Percentiles rank a stretch among this genome's conserved stretches.
Evolutionary conservation across 345 rosid genomes (phyloP).

Genomic region (Gossypium australe): DNA sequence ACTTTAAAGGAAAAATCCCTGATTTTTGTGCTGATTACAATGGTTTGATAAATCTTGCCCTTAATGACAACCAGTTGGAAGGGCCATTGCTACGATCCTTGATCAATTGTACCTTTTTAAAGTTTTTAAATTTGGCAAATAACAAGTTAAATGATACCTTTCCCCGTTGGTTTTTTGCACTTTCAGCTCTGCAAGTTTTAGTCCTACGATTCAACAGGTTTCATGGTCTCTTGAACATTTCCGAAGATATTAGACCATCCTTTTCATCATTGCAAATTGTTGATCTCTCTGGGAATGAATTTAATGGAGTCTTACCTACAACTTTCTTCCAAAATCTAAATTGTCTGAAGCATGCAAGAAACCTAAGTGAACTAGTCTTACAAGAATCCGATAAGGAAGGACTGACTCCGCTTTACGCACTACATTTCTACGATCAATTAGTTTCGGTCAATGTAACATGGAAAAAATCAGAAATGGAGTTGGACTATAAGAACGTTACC

Average conservation of each 20-base stretch:
- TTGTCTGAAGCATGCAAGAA: background rate
- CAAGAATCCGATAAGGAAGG: background rate
- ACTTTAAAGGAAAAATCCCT: constrained; percentile 14
- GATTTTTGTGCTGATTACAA: background rate
- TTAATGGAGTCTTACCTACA: background rate
- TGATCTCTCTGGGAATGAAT: background rate
- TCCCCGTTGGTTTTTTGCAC: no score
- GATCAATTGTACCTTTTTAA: no score
- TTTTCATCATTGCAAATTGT: background rate
- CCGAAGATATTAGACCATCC: background rate
- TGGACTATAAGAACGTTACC: no score
- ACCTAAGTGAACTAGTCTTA: background rate
- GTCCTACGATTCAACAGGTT: background rate
- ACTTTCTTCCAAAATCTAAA: background rate
- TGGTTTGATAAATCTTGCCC: background rate
- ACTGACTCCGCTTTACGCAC: background rate
- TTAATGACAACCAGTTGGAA: background rate
- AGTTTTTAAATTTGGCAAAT: no score
- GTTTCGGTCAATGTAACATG: constrained; percentile 27
- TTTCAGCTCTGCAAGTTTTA: background rate
- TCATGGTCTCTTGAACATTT: background rate
- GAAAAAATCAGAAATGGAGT: constrained; percentile 36
- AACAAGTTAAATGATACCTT: no score
- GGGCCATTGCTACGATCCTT: background rate
- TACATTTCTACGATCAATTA: background rate